A percentile compares a stretch with the other conserved stretches of the same genome.
These are phyloP conservation scores for Vaccinium darrowii DNA, from an alignment of 148 eudicot species.

Conservation along the genomic window DNA sequence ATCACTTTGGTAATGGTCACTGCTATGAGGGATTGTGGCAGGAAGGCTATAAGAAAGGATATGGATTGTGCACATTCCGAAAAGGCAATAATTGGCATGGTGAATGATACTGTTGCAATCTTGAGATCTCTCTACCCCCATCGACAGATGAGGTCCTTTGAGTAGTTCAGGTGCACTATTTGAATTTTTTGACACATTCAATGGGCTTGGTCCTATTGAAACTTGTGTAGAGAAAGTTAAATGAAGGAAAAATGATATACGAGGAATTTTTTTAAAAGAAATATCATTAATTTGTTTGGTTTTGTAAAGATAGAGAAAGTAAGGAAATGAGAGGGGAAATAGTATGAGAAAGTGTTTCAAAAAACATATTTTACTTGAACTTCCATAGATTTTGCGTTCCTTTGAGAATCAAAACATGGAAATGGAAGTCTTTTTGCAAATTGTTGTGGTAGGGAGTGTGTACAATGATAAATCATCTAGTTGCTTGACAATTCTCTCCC, in stretches of 20 bases:
- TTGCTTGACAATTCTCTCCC: neutral
- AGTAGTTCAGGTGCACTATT: conserved; percentile 66
- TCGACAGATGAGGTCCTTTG: conserved; percentile 60
- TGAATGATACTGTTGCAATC: conserved; percentile 77
- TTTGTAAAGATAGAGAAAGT: neutral
- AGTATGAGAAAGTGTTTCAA: too few species aligned
- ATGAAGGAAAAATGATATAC: neutral
- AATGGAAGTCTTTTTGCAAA: too few species aligned
- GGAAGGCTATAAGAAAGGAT: conserved; percentile 89
- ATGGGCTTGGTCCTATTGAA: neutral
- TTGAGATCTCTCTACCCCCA: conserved; percentile 47
- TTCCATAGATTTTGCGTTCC: too few species aligned
- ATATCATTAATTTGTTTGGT: neutral
- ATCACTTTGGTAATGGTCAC: conserved; percentile 84
- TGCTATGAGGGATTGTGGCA: conserved; percentile 97
- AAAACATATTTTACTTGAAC: neutral
- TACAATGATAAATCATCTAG: too few species aligned
- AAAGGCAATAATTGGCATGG: conserved; percentile 69
- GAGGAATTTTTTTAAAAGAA: neutral
- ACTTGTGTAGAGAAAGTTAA: neutral
- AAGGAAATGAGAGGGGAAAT: too few species aligned
- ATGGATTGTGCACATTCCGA: conserved; percentile 79
- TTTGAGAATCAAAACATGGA: neutral
- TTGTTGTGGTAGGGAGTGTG: neutral
- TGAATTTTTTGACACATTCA: neutral